Conservation (phyloP, 805 yeast genomes). For the Clavispora phyllophila region DNA sequence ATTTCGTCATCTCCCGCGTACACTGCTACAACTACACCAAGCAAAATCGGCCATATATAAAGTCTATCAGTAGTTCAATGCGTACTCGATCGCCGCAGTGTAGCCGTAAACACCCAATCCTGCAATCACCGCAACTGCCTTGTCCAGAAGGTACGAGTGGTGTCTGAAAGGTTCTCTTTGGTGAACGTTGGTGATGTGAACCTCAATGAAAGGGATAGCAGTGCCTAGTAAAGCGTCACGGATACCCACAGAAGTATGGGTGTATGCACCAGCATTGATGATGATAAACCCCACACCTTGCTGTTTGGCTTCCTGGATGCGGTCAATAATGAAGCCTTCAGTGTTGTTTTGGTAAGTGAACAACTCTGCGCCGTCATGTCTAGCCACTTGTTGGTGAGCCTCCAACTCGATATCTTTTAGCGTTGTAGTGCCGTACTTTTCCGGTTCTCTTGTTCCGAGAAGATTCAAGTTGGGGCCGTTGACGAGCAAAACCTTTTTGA, state of each 20-base stretch:
- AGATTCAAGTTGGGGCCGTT: slow-evolving; percentile 49
- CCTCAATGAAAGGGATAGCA: slow-evolving; percentile 45
- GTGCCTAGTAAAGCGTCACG: slow-evolving; percentile 47
- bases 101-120: slow-evolving; percentile 41
- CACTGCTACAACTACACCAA: too few species aligned
- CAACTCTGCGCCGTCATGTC: slow-evolving; percentile 28
- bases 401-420: slow-evolving; percentile 39
- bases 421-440: slow-evolving; percentile 46
- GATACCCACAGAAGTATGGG: slow-evolving; percentile 47
- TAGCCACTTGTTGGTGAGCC: slow-evolving; percentile 27
- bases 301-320: slow-evolving; percentile 42
- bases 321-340: slow-evolving; percentile 44
- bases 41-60: neutral
- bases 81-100: slow-evolving; percentile 37
- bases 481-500: slow-evolving; percentile 38
- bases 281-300: slow-evolving; percentile 42
- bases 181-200: slow-evolving; percentile 49
- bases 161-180: slow-evolving; percentile 49
- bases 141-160: slow-evolving; percentile 44
- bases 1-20: too few species aligned
- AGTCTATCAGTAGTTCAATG: slow-evolving; percentile 27
- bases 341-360: slow-evolving; percentile 38
- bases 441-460: slow-evolving; percentile 42
- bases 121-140: slow-evolving; percentile 42
- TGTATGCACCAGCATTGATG: slow-evolving; percentile 50